These are phyloP conservation scores for Luffa aegyptiaca DNA, from an alignment of 306 rosid species.

Conservation along the genomic window DNA sequence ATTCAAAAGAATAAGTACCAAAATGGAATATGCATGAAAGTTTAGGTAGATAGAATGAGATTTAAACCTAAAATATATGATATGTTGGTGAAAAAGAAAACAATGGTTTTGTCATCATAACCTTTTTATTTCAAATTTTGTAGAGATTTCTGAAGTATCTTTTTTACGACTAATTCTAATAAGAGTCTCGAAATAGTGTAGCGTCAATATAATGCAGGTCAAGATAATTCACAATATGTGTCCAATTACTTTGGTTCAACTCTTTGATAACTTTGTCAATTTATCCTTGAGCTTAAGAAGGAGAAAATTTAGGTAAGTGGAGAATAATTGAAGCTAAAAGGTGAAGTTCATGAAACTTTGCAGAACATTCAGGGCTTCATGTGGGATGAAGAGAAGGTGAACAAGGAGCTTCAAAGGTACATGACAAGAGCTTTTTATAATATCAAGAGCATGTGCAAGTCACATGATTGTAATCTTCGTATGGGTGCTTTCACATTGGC, in stretches of 20 bases:
- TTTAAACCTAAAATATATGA: not conserved
- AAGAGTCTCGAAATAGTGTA: not conserved
- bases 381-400: constrained; percentile 59
- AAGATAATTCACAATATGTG: not conserved
- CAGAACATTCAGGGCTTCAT: constrained; percentile 49
- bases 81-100: not conserved
- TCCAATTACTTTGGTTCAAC: not conserved
- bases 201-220: not conserved
- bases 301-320: not conserved
- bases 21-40: not conserved
- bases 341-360: not conserved
- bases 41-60: not conserved
- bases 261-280: not conserved
- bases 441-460: constrained; percentile 46
- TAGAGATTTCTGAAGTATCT: not conserved
- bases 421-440: constrained; percentile 39
- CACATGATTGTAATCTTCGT: constrained; percentile 38
- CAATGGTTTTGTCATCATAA: not conserved
- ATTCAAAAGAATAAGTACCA: not conserved
- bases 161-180: not conserved
- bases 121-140: not conserved
- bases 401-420: constrained; percentile 38
- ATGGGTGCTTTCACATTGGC: constrained; percentile 55
- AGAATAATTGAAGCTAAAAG: not conserved
- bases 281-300: not conserved